Evolutionary conservation across 495 filamentous ascomycete species (phyloP).

Genomic region (Neohortaea acidophila): DNA sequence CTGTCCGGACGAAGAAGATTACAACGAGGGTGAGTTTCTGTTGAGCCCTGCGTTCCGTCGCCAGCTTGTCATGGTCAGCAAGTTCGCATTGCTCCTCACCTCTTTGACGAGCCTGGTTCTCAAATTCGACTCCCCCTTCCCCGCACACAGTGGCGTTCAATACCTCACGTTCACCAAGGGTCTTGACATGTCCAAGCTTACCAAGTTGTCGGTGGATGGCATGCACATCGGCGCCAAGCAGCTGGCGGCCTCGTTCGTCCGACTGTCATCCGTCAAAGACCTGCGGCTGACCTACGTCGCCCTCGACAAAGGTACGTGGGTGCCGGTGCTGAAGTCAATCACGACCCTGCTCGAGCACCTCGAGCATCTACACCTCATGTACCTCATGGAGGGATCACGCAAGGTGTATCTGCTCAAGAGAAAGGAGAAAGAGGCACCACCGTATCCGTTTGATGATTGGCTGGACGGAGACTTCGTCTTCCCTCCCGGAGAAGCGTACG

Average conservation of each 20-base stretch:
- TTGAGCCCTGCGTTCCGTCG: no score
- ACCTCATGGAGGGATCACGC: conserved; percentile 1
- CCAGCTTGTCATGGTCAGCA: background rate
- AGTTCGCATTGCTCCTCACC: conserved; percentile 5
- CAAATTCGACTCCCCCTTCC: background rate
- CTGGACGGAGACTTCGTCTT: no score
- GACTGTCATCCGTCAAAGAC: conserved; percentile 1
- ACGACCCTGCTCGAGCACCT: conserved; percentile 4
- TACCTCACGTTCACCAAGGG: conserved; percentile 1
- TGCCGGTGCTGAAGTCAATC: conserved; percentile 5
- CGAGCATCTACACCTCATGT: conserved; percentile 12
- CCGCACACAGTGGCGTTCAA: no score
- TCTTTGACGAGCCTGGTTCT: conserved; percentile 1
- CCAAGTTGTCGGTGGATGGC: conserved; percentile 3
- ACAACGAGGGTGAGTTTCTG: no score
- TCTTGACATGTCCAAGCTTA: conserved; percentile 2
- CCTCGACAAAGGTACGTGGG: conserved; percentile 10
- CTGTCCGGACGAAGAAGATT: no score
- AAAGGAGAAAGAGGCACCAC: no score
- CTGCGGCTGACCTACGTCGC: conserved; percentile 2
- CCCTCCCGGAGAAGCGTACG: background rate
- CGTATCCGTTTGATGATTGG: no score
- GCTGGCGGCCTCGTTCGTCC: background rate
- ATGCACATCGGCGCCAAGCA: conserved; percentile 1
- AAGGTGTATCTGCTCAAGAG: no score